Base-by-base conservation (phyloP, 345 rosid genomes). In the Salix dunnii region DNA sequence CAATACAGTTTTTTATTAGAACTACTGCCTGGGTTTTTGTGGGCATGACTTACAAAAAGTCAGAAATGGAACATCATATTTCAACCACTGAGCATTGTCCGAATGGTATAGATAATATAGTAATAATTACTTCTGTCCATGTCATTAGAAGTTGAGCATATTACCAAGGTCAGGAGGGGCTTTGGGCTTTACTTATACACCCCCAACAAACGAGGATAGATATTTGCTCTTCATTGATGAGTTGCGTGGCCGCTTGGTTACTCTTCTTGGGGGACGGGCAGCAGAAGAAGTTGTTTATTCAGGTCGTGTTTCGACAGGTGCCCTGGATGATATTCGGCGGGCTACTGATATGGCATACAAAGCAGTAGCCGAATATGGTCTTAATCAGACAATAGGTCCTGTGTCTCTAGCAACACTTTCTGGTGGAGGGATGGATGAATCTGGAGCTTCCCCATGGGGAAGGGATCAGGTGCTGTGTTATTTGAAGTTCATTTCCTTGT, bases 101-200 rank as follows among this genome's bases (percentile, higher is more conserved):
- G 5, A 28, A 46, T 67, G 25, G 40, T 42, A 18, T 78, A 21
- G 27, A 60, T 67, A 38, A 36, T 40, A 49, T 27, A 78, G 18
- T 36, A 36, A 69, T 13, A 53, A 63, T 51, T 49, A 21, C 58
- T 25, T 36, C 1, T 66, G 5, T 70, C 72, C 74, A 75, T 82
- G 27, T 79, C 80, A 67, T 71, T 81, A 96, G 98, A 96, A 96
- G 76, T 75, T 96, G 80, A 96, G 99, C 90, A 96, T 96, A 82
- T 85, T 96, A 87, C 99, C 98, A 55, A 91, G 99, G 83, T 81
- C 98, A 40, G 99, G 99, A 75, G 98, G 99, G 66, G 97, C 99
- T 20, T 81, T 96, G 78, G 98, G 99, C 43, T 94, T 94, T 78
- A 92, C 98, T 21, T 96, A 94, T 79, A 84, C 74, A 68, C 97